Evolutionary conservation across 2,329 filamentous ascomycete species (phyloP), one percentile per base, ranked within the genome.

Genomic region (Malbranchea cinnamomea): DNA sequence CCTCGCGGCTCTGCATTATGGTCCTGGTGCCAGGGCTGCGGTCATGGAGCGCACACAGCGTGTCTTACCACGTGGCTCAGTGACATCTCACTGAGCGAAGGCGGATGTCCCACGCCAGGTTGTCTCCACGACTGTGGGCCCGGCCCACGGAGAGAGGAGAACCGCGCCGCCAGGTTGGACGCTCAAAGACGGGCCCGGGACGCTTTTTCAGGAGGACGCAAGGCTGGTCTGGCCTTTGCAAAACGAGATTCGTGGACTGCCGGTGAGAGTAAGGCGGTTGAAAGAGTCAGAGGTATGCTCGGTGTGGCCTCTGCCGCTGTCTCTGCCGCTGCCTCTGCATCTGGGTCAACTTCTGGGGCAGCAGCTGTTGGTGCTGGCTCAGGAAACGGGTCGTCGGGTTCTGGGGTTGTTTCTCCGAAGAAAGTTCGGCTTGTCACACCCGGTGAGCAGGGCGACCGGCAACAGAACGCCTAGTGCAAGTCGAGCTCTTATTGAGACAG

Each of bases 101-200:
- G 68, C 10, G 61, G 59, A 17, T 76, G 71, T 50, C 63, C 68
- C 2, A 70, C 63, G 5, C 59, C 62, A 27, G 71, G 68, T 11
- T 76, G 71, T 46, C 51, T 65, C 31, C 72, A 71, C 41, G 68
- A 72, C 42, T 75, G 71, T 39, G 63, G 62, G 2, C 57, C 60
- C 2, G 67, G 68, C 8, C 54, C 54, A 4, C 51, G 57, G 29
- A 52, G 60, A 23, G 51, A 61, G 26, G 37, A 50, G 19, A 53
- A 59, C 32, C 51, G 57, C 18, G 41, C 47, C 26, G 31, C 45
- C 21, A 30, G 49, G 17, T 42, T 46, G 15, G 40, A 47, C 18
- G 47, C 56, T 36, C 46, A 46, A 20, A 49, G 51, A 36, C 45
- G 49, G 26, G 41, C 28, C 30, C 39, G 33, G 32, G 44, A 46